Evolutionary conservation across 148 eudicot species (phyloP), one percentile per base, ranked within the genome.

Genomic region (Rheum nobile): DNA sequence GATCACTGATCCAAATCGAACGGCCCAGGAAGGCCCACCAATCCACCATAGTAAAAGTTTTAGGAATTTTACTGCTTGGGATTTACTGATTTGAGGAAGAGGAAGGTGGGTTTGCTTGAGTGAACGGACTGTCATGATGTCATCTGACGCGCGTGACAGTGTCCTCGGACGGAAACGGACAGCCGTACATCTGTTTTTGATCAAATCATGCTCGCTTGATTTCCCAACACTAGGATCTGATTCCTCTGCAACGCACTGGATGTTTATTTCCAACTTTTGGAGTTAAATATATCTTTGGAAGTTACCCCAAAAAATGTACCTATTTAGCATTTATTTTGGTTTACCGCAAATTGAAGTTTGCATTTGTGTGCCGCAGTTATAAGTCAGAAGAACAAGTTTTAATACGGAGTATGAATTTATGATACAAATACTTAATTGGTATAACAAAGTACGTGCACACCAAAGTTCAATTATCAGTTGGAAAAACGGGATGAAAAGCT

Each of bases 1-100:
- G 70, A 31, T 65, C 70, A 65, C 70, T 65, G 69, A 65, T 65
- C 70, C 70, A 65, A 65, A 65, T 31, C 22, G 17, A 63, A 17
- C 38, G 70, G 70, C 70, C 70, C 70, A 32, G 67, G 22, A 50
- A 50, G 57, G 57, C 57, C 57, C 57, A 50, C 57, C 24, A 50
- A 5, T 41, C 54, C 54, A 48, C 22, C 54, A 7, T 48, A 16
- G 54, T 16, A 48, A 48, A 43, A 43, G 8, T 22, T 50, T 13
- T 19, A 6, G 22, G 8, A 19, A 17, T 50, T n/a, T n/a, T 50
- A 50, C 55, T 50, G 6, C 2, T 46, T 13, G 52, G 17, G 52
- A 2, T 46, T 46, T 46, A 48, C 54, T 48, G 54, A 19, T 48
- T 48, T 19, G 4, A 16, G 7, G 24, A 48, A 1, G 21, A 50